These are phyloP conservation scores for Apiospora rasikravindrae DNA, from an alignment of 2,329 filamentous ascomycete genomes.

Conservation along the genomic window DNA sequence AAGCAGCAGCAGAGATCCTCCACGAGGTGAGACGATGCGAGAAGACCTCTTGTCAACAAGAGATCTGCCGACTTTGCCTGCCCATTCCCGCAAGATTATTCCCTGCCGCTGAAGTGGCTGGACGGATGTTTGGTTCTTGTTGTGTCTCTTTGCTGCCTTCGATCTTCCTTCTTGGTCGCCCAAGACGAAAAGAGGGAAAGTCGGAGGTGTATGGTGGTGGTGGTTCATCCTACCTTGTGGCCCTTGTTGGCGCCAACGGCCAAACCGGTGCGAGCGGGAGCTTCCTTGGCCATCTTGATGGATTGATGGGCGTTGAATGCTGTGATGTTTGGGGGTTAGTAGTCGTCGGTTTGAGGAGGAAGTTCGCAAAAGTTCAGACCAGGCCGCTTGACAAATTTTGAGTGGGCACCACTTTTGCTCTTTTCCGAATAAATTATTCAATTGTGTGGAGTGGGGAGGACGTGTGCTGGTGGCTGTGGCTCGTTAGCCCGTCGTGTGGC, in stretches of 20 bases:
- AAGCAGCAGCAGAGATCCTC: constrained; percentile 68
- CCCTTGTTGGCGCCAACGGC: constrained; percentile 63
- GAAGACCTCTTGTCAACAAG: constrained; percentile 24
- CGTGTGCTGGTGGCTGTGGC: neutral
- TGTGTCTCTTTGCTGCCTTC: constrained; percentile 11
- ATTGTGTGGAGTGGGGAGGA: constrained; percentile 19
- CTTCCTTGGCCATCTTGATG: constrained; percentile 62
- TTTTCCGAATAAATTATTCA: constrained; percentile 18
- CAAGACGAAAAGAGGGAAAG: constrained; percentile 18
- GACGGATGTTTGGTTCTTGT: constrained; percentile 16
- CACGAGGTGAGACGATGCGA: constrained; percentile 71
- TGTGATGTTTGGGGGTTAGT: constrained; percentile 36
- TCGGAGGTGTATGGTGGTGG: constrained; percentile 17
- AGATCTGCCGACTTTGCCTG: constrained; percentile 19
- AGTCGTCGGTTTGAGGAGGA: constrained; percentile 27
- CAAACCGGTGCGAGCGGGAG: constrained; percentile 55
- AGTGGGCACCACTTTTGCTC: constrained; percentile 26
- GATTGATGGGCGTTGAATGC: constrained; percentile 36
- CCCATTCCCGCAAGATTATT: constrained; percentile 13
- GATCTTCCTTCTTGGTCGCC: constrained; percentile 27
- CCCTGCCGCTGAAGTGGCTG: constrained; percentile 14
- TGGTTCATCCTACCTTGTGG: constrained; percentile 58
- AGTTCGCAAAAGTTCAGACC: constrained; percentile 14
- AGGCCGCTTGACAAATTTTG: constrained; percentile 25
- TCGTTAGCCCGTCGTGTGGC: neutral